Conservation (phyloP, 345 rosid genomes). For the Populus pruinosa region DNA sequence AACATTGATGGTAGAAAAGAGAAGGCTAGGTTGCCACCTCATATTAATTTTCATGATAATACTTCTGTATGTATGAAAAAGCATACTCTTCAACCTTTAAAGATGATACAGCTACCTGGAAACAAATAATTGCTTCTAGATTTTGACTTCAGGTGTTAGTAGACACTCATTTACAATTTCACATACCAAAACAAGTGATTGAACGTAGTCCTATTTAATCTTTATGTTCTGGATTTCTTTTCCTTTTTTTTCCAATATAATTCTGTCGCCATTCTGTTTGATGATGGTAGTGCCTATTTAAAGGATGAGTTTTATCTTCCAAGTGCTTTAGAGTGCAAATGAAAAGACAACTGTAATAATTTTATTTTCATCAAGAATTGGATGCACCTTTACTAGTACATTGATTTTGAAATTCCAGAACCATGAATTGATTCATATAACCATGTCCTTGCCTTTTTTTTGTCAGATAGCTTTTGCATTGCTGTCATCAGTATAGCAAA, state of each 20-base stretch:
- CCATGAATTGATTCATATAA: neutral
- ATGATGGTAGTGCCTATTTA: neutral
- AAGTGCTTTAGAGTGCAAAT: neutral
- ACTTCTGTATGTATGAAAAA: neutral
- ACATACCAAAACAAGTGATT: neutral
- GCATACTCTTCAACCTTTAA: neutral
- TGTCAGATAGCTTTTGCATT: slow-evolving; percentile 27
- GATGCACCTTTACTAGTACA: neutral
- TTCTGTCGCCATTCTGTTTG: neutral
- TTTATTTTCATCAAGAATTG: neutral
- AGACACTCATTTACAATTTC: neutral
- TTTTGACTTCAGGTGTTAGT: neutral
- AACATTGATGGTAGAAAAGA: neutral
- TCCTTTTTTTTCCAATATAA: neutral
- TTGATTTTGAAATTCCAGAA: slow-evolving; percentile 8
- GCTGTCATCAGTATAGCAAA: slow-evolving; percentile 1
- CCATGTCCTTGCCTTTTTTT: slow-evolving; percentile 1
- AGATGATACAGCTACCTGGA: neutral
- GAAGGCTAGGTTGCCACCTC: neutral
- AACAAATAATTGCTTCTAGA: neutral
- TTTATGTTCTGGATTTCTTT: neutral
- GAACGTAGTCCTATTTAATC: neutral
- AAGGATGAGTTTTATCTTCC: neutral
- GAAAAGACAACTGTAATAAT: neutral
- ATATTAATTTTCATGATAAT: neutral